A percentile compares a stretch with the other conserved stretches of the same genome.
phyloP scores from a whole-genome alignment of 2,329 filamentous ascomycete species.

The Fusarium transvaalense region DNA sequence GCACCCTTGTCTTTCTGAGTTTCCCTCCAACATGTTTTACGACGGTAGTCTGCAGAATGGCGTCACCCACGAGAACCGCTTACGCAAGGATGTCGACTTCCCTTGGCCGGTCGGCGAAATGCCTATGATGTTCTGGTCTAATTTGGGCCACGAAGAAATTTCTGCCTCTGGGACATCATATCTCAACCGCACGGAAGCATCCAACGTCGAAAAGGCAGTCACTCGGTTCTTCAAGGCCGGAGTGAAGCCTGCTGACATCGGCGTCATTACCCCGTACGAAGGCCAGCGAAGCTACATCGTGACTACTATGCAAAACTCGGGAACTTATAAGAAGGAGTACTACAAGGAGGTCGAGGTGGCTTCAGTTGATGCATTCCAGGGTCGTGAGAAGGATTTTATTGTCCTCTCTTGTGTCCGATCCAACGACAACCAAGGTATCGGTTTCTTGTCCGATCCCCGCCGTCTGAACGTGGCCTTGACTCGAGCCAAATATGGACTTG shows the following conservation, averaged over 20 bases:
- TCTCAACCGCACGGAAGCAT: constrained; percentile 95
- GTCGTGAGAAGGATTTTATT: constrained; percentile 98
- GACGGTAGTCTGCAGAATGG: constrained; percentile 97
- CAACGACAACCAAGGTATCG: constrained; percentile 98
- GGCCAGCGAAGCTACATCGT: constrained; percentile 98
- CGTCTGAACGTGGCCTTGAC: constrained; percentile 98
- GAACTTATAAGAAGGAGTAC: constrained; percentile 96
- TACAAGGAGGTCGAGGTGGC: constrained; percentile 99
- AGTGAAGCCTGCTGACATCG: constrained; percentile 92
- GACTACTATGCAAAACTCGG: constrained; percentile 98
- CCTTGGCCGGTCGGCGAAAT: constrained; percentile 95
- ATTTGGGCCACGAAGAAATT: constrained; percentile 96
- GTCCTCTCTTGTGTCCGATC: constrained; percentile 97
- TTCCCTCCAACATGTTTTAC: constrained; percentile 99
- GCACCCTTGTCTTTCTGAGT: constrained; percentile 97
- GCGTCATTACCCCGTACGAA: constrained; percentile 98
- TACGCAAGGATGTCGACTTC: constrained; percentile 95
- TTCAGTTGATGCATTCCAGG: constrained; percentile 98
- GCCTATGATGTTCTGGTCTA: constrained; percentile 99
- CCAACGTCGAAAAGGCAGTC: constrained; percentile 98
- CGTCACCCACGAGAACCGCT: constrained; percentile 87
- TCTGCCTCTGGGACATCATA: constrained; percentile 98
- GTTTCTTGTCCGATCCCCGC: constrained; percentile 96
- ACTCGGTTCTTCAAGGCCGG: constrained; percentile 99
- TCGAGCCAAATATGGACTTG: constrained; percentile 94